These are phyloP conservation scores for Aspergillus quadricinctus DNA, from an alignment of 2,329 filamentous ascomycete species.

Conservation along the genomic window DNA sequence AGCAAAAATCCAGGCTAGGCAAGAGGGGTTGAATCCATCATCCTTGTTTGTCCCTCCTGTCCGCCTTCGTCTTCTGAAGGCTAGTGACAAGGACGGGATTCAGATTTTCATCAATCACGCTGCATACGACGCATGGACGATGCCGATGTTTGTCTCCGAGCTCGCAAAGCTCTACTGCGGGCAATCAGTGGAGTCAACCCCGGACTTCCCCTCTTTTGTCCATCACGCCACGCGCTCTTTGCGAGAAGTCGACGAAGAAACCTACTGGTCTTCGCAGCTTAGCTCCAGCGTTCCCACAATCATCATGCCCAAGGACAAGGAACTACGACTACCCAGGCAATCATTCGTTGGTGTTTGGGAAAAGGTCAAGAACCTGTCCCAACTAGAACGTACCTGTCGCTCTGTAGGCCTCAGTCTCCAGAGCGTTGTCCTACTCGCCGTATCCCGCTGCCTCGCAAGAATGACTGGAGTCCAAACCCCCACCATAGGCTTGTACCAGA, in stretches of 20 bases:
- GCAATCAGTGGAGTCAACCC: constrained; percentile 7
- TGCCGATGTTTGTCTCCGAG: constrained; percentile 29
- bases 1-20: constrained; percentile 16
- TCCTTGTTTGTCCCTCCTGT: constrained; percentile 29
- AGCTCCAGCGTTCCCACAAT: constrained; percentile 14
- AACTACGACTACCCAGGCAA: constrained; percentile 5
- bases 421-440: constrained; percentile 25
- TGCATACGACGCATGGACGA: constrained; percentile 35
- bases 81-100: constrained; percentile 24
- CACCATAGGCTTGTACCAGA: constrained; percentile 29
- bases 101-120: constrained; percentile 33
- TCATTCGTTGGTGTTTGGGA: constrained; percentile 21
- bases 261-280: constrained; percentile 23
- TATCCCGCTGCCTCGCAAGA: constrained; percentile 22
- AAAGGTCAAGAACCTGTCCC: constrained; percentile 19
- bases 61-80: constrained; percentile 25
- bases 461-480: constrained; percentile 17
- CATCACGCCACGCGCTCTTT: constrained; percentile 19
- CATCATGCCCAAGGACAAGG: constrained; percentile 6
- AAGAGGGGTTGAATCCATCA: constrained; percentile 23
- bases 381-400: constrained; percentile 18
- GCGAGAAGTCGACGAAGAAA: constrained; percentile 9
- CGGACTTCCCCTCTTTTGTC: constrained; percentile 22
- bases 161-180: constrained; percentile 24
- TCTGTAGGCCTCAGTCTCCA: constrained; percentile 20